A percentile compares a stretch with the other conserved stretches of the same genome.
phyloP scores from a whole-genome alignment of 352 stramenopile genomes.

The Pythium coloratum region DNA sequence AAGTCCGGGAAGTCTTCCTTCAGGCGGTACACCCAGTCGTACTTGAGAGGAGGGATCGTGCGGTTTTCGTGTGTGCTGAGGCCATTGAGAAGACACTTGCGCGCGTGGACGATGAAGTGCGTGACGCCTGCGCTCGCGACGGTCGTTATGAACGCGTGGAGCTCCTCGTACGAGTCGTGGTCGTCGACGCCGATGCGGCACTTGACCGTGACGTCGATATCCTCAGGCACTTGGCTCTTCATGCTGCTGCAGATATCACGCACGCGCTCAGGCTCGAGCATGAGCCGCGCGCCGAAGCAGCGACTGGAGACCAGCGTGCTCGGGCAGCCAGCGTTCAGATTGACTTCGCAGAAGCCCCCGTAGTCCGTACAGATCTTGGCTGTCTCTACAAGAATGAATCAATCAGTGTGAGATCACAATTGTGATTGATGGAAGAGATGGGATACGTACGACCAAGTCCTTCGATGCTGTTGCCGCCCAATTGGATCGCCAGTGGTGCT shows the following conservation, averaged over 20 bases:
- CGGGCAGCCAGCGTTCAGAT: conserved; percentile 97
- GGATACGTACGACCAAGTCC: conserved; percentile 58
- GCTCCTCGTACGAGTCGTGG: conserved; percentile 90
- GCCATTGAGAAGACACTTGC: conserved; percentile 97
- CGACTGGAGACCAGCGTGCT: conserved; percentile 74
- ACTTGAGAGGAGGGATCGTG: conserved; percentile 96
- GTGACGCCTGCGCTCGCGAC: conserved; percentile 89
- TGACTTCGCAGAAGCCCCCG: conserved; percentile 93
- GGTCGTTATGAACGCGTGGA: conserved; percentile 93
- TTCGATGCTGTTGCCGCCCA: conserved; percentile 91
- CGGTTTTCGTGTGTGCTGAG: conserved; percentile 97
- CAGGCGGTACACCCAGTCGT: conserved; percentile 93
- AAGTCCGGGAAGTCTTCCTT: conserved; percentile 96
- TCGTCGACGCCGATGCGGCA: conserved; percentile 97
- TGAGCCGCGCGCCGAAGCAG: conserved; percentile 97
- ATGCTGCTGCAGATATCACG: conserved; percentile 91
- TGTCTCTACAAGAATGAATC: conserved; percentile 35
- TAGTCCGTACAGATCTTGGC: conserved; percentile 78
- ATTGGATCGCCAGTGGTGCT: conserved; percentile 91
- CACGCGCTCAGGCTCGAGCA: conserved; percentile 96
- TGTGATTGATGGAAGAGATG: neutral
- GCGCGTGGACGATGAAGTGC: conserved; percentile 98
- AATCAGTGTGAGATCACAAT: neutral
- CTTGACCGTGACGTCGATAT: conserved; percentile 94
- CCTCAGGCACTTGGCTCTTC: conserved; percentile 39